These are phyloP conservation scores for Candida awuae DNA, from an alignment of 805 yeast species.

Conservation along the genomic window DNA sequence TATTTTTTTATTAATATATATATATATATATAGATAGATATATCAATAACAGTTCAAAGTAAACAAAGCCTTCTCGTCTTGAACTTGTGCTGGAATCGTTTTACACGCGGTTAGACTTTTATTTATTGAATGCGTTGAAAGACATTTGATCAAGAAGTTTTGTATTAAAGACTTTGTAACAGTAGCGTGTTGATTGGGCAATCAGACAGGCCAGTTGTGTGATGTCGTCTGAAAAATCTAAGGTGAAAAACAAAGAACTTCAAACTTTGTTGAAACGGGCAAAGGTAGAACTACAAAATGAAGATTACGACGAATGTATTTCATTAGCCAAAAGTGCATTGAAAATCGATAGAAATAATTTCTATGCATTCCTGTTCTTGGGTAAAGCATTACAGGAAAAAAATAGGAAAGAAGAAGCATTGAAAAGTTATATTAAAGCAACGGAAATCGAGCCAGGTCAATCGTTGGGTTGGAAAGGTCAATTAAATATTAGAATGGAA, in stretches of 20 bases:
- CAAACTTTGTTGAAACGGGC: slow-evolving; percentile 39
- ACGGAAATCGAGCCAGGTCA: slow-evolving; percentile 42
- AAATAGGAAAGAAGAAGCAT: slow-evolving; percentile 33
- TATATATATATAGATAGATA: too few relatives aligned
- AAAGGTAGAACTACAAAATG: slow-evolving; percentile 19
- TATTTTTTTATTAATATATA: too few relatives aligned
- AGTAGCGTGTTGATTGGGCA: too few relatives aligned
- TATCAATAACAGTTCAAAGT: too few relatives aligned
- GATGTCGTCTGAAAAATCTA: slow-evolving; percentile 3
- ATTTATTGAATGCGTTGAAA: too few relatives aligned
- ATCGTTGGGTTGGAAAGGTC: slow-evolving; percentile 76
- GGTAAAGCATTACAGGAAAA: slow-evolving; percentile 60
- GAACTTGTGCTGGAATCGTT: too few relatives aligned
- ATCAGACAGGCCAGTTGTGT: neutral
- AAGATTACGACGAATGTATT: slow-evolving; percentile 8
- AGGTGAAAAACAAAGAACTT: slow-evolving; percentile 4
- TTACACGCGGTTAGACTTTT: too few relatives aligned
- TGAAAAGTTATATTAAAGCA: slow-evolving; percentile 40
- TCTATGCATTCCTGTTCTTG: slow-evolving; percentile 59
- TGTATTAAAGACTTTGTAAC: too few relatives aligned
- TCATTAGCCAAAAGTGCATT: slow-evolving; percentile 30
- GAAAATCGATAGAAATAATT: slow-evolving; percentile 46
- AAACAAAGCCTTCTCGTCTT: too few relatives aligned
- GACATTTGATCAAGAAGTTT: too few relatives aligned
- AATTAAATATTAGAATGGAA: slow-evolving; percentile 38